Base-by-base conservation (phyloP, 345 rosid species). In the Eutrema heterophyllum region DNA sequence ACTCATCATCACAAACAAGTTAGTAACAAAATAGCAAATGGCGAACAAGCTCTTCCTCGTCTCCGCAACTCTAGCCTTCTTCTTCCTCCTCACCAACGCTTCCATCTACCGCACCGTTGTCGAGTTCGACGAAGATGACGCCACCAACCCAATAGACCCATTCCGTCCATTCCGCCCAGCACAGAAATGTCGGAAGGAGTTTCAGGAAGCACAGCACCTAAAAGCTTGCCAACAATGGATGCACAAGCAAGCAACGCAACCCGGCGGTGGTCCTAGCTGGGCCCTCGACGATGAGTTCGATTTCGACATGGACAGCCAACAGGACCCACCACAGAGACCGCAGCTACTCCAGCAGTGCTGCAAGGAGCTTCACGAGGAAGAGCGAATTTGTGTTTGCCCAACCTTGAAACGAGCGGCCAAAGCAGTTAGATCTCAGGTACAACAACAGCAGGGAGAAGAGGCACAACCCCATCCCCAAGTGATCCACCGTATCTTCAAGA, bases 51-150 rank as follows among this genome's bases (percentile, higher is more conserved):
- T 78, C 77, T 59, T 72, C 54, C 77, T 78, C 38, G 64, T 78
- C 21, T 44, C 8, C 29, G 53, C 78, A n/a, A 44, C 74, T 29
- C 76, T 78, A 3, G 72, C 81, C 33, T 15, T 78, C 51, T 72
- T 48, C 33, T 16, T 78, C 52, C 81, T 78, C 43, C 68, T 78
- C 49, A 13, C 77, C 64, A 78, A 78, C 29, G 81, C 81, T 18
- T 78, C 81, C 73, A 78, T 72, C 74, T 78, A 78, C 78, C 78
- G 81, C 18, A 78, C 78, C 3, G 6, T 66, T 6, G 73, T 78
- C 5, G 78, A 78, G 64, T 29, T 78, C 9, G 78, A 67, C 0
- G 81, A 72, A 52, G 77, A 58, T 14, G 81, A 35, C 26, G 26
- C 1, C 6, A 53, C 60, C 35, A 75, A 69, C 70, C 79, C 13